Conservation (phyloP, 1,284 basidiomycete species). For the Heterobasidion parviporum region DNA sequence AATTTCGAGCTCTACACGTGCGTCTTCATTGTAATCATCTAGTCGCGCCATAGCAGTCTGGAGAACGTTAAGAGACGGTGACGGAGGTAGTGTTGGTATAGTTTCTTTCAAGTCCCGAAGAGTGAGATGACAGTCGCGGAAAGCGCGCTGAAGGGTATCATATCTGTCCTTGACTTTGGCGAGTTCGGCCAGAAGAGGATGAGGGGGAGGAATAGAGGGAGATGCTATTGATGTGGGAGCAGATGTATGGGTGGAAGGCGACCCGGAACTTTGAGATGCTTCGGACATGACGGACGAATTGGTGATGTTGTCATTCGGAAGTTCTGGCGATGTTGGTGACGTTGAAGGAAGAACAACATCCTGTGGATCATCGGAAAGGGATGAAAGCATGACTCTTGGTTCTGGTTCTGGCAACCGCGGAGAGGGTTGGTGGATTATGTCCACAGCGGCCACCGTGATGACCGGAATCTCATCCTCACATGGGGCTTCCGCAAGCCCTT, state of each 20-base stretch:
- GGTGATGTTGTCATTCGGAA: too few species aligned
- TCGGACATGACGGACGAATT: neutral
- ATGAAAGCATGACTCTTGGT: neutral
- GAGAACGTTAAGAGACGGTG: slow-evolving; percentile 32
- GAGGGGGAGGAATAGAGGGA: slow-evolving; percentile 5
- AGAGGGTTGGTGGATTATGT: slow-evolving; percentile 8
- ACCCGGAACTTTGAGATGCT: neutral
- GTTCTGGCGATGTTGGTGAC: neutral
- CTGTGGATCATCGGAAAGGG: neutral
- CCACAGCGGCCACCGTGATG: neutral
- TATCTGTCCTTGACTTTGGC: slow-evolving; percentile 43
- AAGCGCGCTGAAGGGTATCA: slow-evolving; percentile 50
- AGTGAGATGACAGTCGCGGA: slow-evolving; percentile 62
- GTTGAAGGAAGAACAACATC: neutral
- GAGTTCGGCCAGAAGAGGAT: slow-evolving; percentile 36
- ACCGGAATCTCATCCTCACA: neutral
- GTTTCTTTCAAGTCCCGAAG: slow-evolving; percentile 47
- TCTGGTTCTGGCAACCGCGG: slow-evolving; percentile 5
- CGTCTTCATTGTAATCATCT: slow-evolving; percentile 77
- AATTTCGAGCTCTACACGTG: slow-evolving; percentile 82
- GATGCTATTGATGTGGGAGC: neutral
- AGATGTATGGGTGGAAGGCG: neutral
- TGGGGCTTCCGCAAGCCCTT: too few species aligned
- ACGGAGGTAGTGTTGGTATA: slow-evolving; percentile 16
- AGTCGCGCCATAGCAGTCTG: slow-evolving; percentile 55